Conservation (phyloP, 106 monocot genomes). For the Dendrobium chrysotoxum region DNA sequence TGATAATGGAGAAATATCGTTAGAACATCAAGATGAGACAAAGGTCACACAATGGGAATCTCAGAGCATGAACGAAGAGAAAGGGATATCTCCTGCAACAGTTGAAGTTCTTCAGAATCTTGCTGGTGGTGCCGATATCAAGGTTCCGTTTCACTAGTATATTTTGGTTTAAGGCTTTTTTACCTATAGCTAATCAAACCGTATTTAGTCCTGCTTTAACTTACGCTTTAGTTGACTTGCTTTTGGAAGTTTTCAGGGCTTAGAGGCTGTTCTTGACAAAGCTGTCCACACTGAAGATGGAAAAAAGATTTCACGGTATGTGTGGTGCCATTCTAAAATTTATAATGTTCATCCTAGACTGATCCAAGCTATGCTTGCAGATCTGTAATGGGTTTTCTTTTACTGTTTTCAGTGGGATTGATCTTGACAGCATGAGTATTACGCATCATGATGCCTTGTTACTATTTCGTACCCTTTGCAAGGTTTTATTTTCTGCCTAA, state of each 20-base stretch:
- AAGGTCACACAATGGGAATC: slow-evolving; percentile 70
- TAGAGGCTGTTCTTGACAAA: slow-evolving; percentile 97
- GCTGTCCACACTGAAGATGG: slow-evolving; percentile 82
- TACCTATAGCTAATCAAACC: neutral
- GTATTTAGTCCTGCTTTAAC: neutral
- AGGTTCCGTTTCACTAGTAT: slow-evolving; percentile 39
- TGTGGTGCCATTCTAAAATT: slow-evolving; percentile 12
- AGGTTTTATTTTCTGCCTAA: slow-evolving; percentile 42
- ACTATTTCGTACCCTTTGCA: slow-evolving; percentile 95
- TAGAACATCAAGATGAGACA: slow-evolving; percentile 51
- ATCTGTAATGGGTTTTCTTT: slow-evolving; percentile 2
- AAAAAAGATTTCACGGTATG: slow-evolving; percentile 66
- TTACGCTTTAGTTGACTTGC: slow-evolving; percentile 6
- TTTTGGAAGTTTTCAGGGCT: slow-evolving; percentile 38
- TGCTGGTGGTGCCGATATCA: slow-evolving; percentile 94
- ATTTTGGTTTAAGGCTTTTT: neutral
- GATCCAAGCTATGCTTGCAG: neutral
- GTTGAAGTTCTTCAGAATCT: slow-evolving; percentile 87
- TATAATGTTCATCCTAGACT: neutral
- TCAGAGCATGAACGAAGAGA: slow-evolving; percentile 41
- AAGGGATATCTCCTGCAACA: slow-evolving; percentile 51
- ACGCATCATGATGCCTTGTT: slow-evolving; percentile 85
- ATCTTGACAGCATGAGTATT: slow-evolving; percentile 86
- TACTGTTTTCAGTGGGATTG: slow-evolving; percentile 61
- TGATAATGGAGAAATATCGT: slow-evolving; percentile 48